Base-by-base conservation (phyloP, 257 asterid species). In the Primulina eburnea region DNA sequence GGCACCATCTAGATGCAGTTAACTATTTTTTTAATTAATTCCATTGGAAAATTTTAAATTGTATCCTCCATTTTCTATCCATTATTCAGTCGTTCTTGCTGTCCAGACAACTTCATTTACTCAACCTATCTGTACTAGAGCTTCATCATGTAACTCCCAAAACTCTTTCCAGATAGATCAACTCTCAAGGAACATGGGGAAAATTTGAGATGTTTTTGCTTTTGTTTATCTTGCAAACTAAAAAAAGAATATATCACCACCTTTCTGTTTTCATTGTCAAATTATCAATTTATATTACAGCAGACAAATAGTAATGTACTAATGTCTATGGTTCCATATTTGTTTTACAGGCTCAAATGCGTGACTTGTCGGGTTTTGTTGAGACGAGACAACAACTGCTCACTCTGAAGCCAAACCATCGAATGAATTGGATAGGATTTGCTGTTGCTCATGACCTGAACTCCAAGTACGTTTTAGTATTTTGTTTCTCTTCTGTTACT, bases 381-480 rank as follows among this genome's bases (percentile, higher is more conserved):
- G 97, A 91, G 82, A 91, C 99, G 77, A 89, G 97, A 80, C 99
- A 89, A 64, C 99, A 85, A 73, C 80, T 94, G 81, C 94, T 94
- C 77, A 85, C 97, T 61, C 80, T 94, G 85, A 94, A 94, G 75
- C 92, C 99, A 75, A 94, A 89, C 65, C 99, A 94, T 82, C 96
- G 99, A 57, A 91, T 94, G 99, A 94, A 94, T 82, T 94, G 99
- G 99, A 94, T 94, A 78, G 99, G 99, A 73, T 94, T 94, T 82
- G 95, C 99, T 65, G 99, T 88, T 71, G 77, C 99, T 57, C 97
- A 94, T 75, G 97, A 94, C 79, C 87, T 94, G 71, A 94, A 91
- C 77, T 81, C 77, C 65, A 94, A 91, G 99, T 94, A 88, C 37
- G 81, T 28, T 60, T 18, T 64, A 8, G 35, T 60, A 58, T 67